Evolutionary conservation across 441 rosid genomes (phyloP), one percentile per base, ranked within the genome.

Genomic region (Sinapis alba): DNA sequence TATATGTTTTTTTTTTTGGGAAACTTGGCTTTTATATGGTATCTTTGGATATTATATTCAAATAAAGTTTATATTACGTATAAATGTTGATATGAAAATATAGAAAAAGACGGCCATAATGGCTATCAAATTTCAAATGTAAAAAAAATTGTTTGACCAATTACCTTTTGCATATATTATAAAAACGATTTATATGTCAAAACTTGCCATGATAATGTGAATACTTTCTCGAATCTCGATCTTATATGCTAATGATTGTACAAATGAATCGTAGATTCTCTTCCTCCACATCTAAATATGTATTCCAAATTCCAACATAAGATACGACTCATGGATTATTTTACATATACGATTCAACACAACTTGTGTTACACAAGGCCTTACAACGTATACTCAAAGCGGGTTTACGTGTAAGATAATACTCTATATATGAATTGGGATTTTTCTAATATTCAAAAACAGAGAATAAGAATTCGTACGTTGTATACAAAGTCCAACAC

Each of bases 241-340:
- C n/a, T 34, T 30, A 41, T 27, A 41, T 66, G 60, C 12, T 21
- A 68, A 75, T 60, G 73, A 75, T 74, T 67, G 73, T 45, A 32
- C 73, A 67, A 45, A 24, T 34, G 7, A 28, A 41, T 20, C 8
- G 47, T 30, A 57, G 59, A 23, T 27, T 57, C 10, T 65, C 47
- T 56, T 56, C 30, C 26, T 69, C 38, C 27, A 69, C 66, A 20
- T 20, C 59, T 53, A 19, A 53, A 43, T 43, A 43, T n/a, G 18
- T n/a, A n/a, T 1, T 10, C 5, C 12, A 3, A 16, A 32, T 62
- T 62, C 26, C 45, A 62, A 32, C 26, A 19, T 38, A 2, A 62
- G 10, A 62, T 9, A 36, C 64, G 36, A 56, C 26, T 32, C 16
- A 3, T 56, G 3, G 12, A 68, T 41, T 41, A 41, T 57, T 36